These are phyloP conservation scores for Rhizopogon vesiculosus DNA, from an alignment of 768 basidiomycete species.

Conservation along the genomic window DNA sequence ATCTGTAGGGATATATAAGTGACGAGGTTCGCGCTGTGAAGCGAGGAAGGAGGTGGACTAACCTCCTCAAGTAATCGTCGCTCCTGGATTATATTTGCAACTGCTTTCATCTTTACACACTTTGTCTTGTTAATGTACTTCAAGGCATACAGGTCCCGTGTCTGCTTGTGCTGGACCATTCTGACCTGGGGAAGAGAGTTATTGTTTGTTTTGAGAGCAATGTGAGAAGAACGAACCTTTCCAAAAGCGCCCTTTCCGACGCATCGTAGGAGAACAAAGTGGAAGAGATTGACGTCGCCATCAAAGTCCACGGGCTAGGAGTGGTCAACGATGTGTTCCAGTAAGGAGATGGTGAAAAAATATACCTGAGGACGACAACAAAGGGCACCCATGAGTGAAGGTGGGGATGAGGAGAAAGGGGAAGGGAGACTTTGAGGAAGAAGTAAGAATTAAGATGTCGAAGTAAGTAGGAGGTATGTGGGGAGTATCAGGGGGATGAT, in stretches of 20 bases:
- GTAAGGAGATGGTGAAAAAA: background rate
- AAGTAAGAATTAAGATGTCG: background rate
- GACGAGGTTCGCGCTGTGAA: slow-evolving; percentile 6
- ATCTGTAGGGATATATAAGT: slow-evolving; percentile 45
- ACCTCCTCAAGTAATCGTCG: slow-evolving; percentile 95
- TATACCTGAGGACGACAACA: slow-evolving; percentile 81
- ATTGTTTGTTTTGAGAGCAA: slow-evolving; percentile 10
- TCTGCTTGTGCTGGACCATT: slow-evolving; percentile 98
- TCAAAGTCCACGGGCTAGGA: slow-evolving; percentile 89
- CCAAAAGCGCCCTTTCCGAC: slow-evolving; percentile 99
- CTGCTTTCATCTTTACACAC: slow-evolving; percentile 98
- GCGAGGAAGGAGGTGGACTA: slow-evolving; percentile 7
- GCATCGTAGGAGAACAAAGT: slow-evolving; percentile 89
- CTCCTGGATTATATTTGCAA: slow-evolving; percentile 96
- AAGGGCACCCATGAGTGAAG: slow-evolving; percentile 59
- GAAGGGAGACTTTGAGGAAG: slow-evolving; percentile 5
- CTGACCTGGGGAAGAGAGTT: slow-evolving; percentile 62
- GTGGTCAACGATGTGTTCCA: background rate
- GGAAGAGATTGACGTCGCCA: slow-evolving; percentile 93
- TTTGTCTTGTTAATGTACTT: slow-evolving; percentile 99
- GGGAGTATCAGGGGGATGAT: background rate
- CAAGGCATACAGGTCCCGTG: slow-evolving; percentile 93
- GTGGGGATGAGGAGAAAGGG: slow-evolving; percentile 1
- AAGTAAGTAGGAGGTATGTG: background rate
- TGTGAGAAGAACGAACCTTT: slow-evolving; percentile 56